Evolutionary conservation across 176 grass and related monocot genomes (phyloP).

Genomic region (Ananas comosus): DNA sequence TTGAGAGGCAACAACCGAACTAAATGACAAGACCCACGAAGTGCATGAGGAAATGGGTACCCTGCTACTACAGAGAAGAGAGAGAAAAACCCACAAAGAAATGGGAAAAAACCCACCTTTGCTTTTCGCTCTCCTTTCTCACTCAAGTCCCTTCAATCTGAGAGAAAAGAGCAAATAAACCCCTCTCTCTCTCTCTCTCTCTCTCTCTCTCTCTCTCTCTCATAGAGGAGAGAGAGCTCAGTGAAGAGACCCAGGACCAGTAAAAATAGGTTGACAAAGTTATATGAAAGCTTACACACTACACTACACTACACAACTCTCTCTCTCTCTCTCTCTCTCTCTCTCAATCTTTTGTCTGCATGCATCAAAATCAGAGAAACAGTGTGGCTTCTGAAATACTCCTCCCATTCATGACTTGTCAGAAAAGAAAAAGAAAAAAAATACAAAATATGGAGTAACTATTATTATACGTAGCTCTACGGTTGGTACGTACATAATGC

Average conservation of each 20-base stretch:
- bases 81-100: constrained; percentile 1
- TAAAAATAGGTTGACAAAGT: constrained; percentile 36
- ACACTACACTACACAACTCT: constrained; percentile 23
- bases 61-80: background rate
- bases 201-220: background rate
- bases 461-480: background rate
- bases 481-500: constrained; percentile 12
- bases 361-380: constrained; percentile 84
- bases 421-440: constrained; percentile 22
- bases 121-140: constrained; percentile 17
- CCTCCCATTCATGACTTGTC: constrained; percentile 57
- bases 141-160: background rate
- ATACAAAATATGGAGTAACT: background rate
- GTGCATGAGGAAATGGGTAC: background rate
- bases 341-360: constrained; percentile 27
- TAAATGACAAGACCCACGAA: background rate
- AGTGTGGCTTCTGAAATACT: constrained; percentile 52
- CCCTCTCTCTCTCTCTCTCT: no score
- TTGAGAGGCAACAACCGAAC: background rate
- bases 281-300: constrained; percentile 16
- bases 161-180: background rate
- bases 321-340: constrained; percentile 25
- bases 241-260: constrained; percentile 27
- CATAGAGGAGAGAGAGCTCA: background rate
- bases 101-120: constrained; percentile 10